Base-by-base conservation (phyloP, 345 rosid species). In the Eutrema japonicum region DNA sequence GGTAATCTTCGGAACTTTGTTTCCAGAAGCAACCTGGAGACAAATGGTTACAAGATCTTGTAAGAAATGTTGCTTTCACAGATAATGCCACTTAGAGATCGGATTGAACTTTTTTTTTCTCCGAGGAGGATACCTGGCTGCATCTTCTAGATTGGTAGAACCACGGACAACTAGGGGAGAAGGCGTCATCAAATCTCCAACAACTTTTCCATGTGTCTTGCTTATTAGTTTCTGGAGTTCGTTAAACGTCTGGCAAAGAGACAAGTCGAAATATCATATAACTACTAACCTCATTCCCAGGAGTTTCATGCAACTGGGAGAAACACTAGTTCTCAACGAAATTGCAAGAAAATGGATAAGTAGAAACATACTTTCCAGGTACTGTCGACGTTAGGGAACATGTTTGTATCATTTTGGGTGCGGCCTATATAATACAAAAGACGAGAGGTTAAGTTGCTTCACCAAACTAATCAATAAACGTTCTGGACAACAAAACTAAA, bases 141-240 rank as follows among this genome's bases (percentile, higher is more conserved):
- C 98, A 70, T 89, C 96, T 80, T 89, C 96, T 64, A 94, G 68
- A 79, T 89, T 86, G 71, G 98, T 84, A 35, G 85, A 81, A 68
- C 88, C 97, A 70, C 78, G 81, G 57, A 91, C 89, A 77, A 85
- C 89, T 0, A 88, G 92, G 2, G 98, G 97, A 69, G 91, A 82
- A 45, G 96, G 85, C 0, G 97, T 91, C 98, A 94, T 94, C 89
- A 94, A 79, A 76, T 94, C 96, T 54, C 97, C 98, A 29, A 91
- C 87, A 50, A 89, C 90, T 84, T 86, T 91, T 13, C 97, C 97
- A 51, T 86, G 79, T 43, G 84, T 91, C 86, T 94, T 91, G 62
- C 68, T 84, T 4, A 94, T 82, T 67, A 89, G 76, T 76, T 86
- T 88, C 79, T 91, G 98, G 58, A 94, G 77, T 80, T 88, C 82